Conservation (phyloP, 1,284 basidiomycete genomes). For the Naganishia cerealis region DNA sequence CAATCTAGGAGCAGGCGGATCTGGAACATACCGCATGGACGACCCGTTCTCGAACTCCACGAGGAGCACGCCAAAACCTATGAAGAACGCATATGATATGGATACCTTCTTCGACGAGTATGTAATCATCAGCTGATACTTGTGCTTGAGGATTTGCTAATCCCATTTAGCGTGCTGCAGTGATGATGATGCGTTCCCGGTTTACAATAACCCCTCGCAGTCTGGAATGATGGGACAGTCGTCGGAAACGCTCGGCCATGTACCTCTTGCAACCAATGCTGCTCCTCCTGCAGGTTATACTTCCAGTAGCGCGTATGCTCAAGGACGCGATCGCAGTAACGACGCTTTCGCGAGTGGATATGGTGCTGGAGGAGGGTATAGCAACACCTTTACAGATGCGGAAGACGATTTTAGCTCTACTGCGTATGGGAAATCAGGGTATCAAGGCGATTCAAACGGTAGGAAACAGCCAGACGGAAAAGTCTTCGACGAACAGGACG, state of each 20-base stretch:
- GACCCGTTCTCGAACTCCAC: constrained; percentile 11
- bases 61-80: constrained; percentile 33
- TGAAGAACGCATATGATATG: constrained; percentile 43
- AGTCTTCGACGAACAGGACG: constrained; percentile 23
- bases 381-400: constrained; percentile 11
- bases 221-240: constrained; percentile 35
- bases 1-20: constrained; percentile 13
- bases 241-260: constrained; percentile 42
- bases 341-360: constrained; percentile 5
- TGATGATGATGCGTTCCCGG: constrained; percentile 46
- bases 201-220: constrained; percentile 30
- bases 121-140: constrained; percentile 28
- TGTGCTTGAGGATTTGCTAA: constrained; percentile 2
- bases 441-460: constrained; percentile 40
- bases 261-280: constrained; percentile 40
- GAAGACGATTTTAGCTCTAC: constrained; percentile 10
- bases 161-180: constrained; percentile 34
- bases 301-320: background rate
- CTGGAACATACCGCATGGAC: constrained; percentile 22
- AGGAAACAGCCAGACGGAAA: constrained; percentile 8
- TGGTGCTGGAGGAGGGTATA: constrained; percentile 1
- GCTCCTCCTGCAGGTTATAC: constrained; percentile 14
- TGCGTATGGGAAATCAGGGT: constrained; percentile 33
- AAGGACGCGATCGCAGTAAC: background rate
- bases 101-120: constrained; percentile 56